Percentiles rank a stretch among this genome's conserved stretches.
Evolutionary conservation across 495 filamentous ascomycete species (phyloP).

Genomic region (Penicillium soppii): DNA sequence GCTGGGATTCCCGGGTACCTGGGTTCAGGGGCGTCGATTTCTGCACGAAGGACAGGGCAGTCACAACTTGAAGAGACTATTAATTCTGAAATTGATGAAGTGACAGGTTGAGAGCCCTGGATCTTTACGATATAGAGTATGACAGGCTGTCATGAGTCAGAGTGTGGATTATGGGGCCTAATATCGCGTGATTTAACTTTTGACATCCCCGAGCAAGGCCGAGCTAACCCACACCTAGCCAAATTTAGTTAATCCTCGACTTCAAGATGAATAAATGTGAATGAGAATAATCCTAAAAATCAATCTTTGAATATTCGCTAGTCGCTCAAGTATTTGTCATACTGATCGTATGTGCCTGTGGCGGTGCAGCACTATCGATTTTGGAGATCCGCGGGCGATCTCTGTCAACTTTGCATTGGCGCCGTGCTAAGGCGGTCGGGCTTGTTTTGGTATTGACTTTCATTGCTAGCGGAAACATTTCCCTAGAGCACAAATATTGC

Average conservation of each 20-base stretch:
- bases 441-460: not conserved
- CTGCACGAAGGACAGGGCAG: too few relatives aligned
- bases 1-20: slow-evolving; percentile 8
- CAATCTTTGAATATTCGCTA: not conserved
- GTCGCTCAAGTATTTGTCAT: slow-evolving; percentile 23
- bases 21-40: slow-evolving; percentile 2
- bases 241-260: not conserved
- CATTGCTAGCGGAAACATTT: not conserved
- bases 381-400: slow-evolving; percentile 18
- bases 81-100: not conserved
- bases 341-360: slow-evolving; percentile 20
- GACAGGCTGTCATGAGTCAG: not conserved
- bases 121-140: too few relatives aligned
- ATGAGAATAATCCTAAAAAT: too few relatives aligned
- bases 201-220: not conserved
- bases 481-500: not conserved
- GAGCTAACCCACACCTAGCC: not conserved
- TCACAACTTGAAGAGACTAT: slow-evolving; percentile 3
- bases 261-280: not conserved
- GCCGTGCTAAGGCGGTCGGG: not conserved
- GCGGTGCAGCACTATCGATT: slow-evolving; percentile 32
- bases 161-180: not conserved
- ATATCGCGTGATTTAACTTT: not conserved
- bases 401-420: slow-evolving; percentile 17
- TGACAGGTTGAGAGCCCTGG: slow-evolving; percentile 17